Base-by-base conservation (phyloP, 2,329 filamentous ascomycete species). In the Amauroascus niger region DNA sequence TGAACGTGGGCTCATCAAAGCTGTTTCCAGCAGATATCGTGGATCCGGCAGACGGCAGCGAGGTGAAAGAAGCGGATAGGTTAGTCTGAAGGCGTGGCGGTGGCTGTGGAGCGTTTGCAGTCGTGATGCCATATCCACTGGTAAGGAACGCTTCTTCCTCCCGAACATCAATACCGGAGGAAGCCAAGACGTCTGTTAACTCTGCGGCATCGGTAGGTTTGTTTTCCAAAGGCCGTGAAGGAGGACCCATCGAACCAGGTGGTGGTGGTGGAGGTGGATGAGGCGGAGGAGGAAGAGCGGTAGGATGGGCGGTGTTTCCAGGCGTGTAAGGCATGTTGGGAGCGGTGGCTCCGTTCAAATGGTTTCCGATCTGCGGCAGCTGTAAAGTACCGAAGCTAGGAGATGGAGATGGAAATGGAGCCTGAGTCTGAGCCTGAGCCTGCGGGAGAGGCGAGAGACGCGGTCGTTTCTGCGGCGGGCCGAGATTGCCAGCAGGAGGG, bases 121-220 rank as follows among this genome's bases (percentile, higher is more conserved):
- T 76, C 76, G 52, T 74, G 69, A 55, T 69, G 61, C 61, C 72
- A 67, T 64, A 76, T 64, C 64, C 74, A 64, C 64, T 82, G 43
- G 87, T 83, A 67, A 93, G 76, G 60, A 82, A 87, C 61, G 89
- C 87, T 64, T 94, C 88, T 68, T 95, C 90, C 59, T 88, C 88
- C 55, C 85, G 83, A 45, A 95, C 71, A 72, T 95, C 87, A 58
- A 96, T 88, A 48, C 88, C 89, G 14, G 88, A 91, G 16, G 86
- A 87, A 16, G 84, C 84, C 52, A 95, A 71, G 49, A 89, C 86
- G 71, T 96, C 90, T 59, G 85, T 87, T 44, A 90, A 79, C 63
- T 95, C 88, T 62, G 90, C 68, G 48, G 69, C 67, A 69, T 80
- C 69, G 53, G 76, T 77, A 40, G 75, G 74, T 57, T 76, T 75